Percentiles rank a stretch among this genome's conserved stretches.
These are phyloP conservation scores for Venturia aucupariae DNA, from an alignment of 2,329 filamentous ascomycete species.

Conservation along the genomic window DNA sequence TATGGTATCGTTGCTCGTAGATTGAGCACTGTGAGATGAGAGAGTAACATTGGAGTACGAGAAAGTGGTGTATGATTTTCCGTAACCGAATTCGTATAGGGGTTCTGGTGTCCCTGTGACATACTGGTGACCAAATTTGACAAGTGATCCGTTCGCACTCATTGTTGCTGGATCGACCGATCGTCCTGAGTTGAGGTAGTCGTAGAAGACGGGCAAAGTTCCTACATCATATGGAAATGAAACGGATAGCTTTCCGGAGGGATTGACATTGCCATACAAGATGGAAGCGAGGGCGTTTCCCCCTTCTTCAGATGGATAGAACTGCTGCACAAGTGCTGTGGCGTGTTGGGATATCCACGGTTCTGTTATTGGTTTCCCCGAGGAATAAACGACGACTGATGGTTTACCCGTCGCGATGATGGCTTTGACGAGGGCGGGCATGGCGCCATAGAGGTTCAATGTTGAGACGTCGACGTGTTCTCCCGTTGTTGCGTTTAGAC, in stretches of 20 bases:
- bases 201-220: conserved; percentile 60
- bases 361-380: conserved; percentile 65
- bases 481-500: conserved; percentile 64
- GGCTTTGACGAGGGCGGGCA: conserved; percentile 56
- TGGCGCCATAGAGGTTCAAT: conserved; percentile 49
- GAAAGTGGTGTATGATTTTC: conserved; percentile 48
- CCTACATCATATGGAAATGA: conserved; percentile 54
- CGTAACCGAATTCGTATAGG: conserved; percentile 59
- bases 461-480: conserved; percentile 61
- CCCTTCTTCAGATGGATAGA: conserved; percentile 62
- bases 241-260: conserved; percentile 74
- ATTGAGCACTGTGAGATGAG: conserved; percentile 40
- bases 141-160: conserved; percentile 49
- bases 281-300: conserved; percentile 73
- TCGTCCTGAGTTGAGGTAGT: conserved; percentile 54
- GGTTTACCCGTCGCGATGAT: conserved; percentile 57
- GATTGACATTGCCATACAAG: conserved; percentile 67
- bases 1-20: conserved; percentile 23
- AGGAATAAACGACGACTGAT: conserved; percentile 59
- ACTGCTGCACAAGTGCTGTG: not conserved
- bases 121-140: conserved; percentile 49
- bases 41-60: conserved; percentile 45
- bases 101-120: conserved; percentile 52
- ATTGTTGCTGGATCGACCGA: conserved; percentile 44
- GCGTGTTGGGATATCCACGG: conserved; percentile 60